Percentiles rank a stretch among this genome's conserved stretches.
phyloP scores from a whole-genome alignment of 1,139 yeast species.

The Yamadazyma dushanensis region DNA sequence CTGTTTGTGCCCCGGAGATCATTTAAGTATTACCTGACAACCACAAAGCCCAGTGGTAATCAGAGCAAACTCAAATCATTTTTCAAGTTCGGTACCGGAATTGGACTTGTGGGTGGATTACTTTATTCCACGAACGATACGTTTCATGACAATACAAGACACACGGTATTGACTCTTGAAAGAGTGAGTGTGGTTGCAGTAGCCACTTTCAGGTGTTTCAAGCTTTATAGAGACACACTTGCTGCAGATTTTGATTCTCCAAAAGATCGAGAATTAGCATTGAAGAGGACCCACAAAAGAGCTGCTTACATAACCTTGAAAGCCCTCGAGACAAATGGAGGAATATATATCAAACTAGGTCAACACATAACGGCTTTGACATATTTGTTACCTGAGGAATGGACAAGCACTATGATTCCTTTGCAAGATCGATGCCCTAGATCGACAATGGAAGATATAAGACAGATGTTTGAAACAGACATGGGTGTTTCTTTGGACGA shows the following conservation, averaged over 20 bases:
- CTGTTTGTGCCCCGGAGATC: neutral
- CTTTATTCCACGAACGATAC: constrained; percentile 36
- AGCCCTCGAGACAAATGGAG: constrained; percentile 86
- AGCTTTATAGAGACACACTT: constrained; percentile 60
- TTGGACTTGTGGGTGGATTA: constrained; percentile 30
- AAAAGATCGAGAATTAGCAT: constrained; percentile 53
- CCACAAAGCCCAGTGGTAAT: neutral
- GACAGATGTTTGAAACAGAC: constrained; percentile 65
- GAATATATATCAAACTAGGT: constrained; percentile 89
- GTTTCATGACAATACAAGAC: constrained; percentile 25
- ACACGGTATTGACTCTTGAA: constrained; percentile 41
- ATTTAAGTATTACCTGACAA: neutral
- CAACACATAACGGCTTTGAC: constrained; percentile 93
- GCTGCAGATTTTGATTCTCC: constrained; percentile 43
- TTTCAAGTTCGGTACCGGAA: constrained; percentile 30
- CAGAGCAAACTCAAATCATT: constrained; percentile 6
- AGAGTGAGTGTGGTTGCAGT: constrained; percentile 64
- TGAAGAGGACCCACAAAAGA: constrained; percentile 58
- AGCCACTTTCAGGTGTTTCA: constrained; percentile 65
- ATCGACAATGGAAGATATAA: constrained; percentile 69
- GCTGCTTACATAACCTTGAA: constrained; percentile 79
- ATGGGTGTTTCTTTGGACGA: constrained; percentile 65
- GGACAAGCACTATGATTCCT: constrained; percentile 95
- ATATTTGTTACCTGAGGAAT: constrained; percentile 83
- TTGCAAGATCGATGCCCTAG: constrained; percentile 89